Percentiles rank a stretch among this genome's conserved stretches.
Conservation (phyloP, 257 asterid genomes). For the Solanum pimpinellifolium region DNA sequence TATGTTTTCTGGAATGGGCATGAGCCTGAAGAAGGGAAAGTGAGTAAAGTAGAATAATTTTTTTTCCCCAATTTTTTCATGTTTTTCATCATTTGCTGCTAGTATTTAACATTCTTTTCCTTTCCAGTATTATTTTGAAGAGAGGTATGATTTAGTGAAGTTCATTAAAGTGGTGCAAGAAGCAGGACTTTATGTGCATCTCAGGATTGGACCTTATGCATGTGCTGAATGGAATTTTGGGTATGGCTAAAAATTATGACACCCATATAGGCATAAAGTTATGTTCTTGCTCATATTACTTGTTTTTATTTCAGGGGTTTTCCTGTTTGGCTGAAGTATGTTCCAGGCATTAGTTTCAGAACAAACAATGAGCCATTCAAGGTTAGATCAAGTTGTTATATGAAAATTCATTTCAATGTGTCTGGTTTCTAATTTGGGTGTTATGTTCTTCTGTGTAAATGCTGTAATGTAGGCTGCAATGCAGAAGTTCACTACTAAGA, state of each 20-base stretch:
- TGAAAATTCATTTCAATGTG: not conserved
- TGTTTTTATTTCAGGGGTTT: slow-evolving; percentile 25
- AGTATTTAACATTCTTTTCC: not conserved
- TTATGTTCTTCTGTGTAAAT: slow-evolving; percentile 4
- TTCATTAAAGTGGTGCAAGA: slow-evolving; percentile 70
- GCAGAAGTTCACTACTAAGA: slow-evolving; percentile 91
- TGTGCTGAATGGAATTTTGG: slow-evolving; percentile 99
- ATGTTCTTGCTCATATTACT: not conserved
- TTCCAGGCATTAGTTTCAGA: slow-evolving; percentile 34
- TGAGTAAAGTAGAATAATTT: slow-evolving; percentile 6
- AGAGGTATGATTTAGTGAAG: slow-evolving; percentile 85
- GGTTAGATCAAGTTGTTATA: slow-evolving; percentile 5
- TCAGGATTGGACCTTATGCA: slow-evolving; percentile 93
- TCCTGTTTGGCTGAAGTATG: slow-evolving; percentile 41
- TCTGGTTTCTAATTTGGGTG: slow-evolving; percentile 2
- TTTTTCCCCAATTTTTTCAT: not conserved
- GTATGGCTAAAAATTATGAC: slow-evolving; percentile 22
- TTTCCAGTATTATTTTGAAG: slow-evolving; percentile 82
- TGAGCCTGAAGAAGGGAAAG: slow-evolving; percentile 87
- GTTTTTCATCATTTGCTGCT: not conserved
- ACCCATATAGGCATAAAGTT: not conserved
- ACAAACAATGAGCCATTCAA: slow-evolving; percentile 38
- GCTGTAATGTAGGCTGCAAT: slow-evolving; percentile 58
- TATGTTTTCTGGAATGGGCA: slow-evolving; percentile 98
- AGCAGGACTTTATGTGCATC: slow-evolving; percentile 86